phyloP scores from a whole-genome alignment of 805 yeast genomes.

The Zygoascus flipseniorum region DNA sequence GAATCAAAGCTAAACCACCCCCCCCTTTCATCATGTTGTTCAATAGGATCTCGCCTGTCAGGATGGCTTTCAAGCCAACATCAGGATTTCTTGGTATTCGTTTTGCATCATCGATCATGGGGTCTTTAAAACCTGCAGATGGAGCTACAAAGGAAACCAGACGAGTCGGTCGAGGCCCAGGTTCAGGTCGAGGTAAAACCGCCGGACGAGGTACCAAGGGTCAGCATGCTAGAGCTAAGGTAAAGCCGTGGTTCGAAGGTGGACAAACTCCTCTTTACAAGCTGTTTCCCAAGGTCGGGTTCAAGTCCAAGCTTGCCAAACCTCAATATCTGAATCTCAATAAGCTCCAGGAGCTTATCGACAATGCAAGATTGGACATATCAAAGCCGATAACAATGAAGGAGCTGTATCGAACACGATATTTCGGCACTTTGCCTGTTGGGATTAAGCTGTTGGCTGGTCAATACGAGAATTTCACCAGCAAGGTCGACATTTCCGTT shows the following conservation, averaged over 20 bases:
- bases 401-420: constrained; percentile 65
- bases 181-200: constrained; percentile 81
- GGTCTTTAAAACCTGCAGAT: constrained; percentile 23
- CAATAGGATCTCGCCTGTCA: background rate
- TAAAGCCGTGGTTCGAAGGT: constrained; percentile 95
- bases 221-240: constrained; percentile 90
- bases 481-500: constrained; percentile 71
- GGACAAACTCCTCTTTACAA: constrained; percentile 92
- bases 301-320: constrained; percentile 35
- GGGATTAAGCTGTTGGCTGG: constrained; percentile 79
- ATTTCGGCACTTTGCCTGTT: constrained; percentile 61
- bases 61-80: background rate
- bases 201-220: constrained; percentile 98
- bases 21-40: background rate
- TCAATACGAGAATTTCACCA: constrained; percentile 38
- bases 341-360: constrained; percentile 62
- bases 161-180: constrained; percentile 94
- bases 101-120: constrained; percentile 12
- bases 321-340: constrained; percentile 51
- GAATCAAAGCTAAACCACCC: background rate
- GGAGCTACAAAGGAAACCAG: constrained; percentile 30
- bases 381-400: constrained; percentile 53
- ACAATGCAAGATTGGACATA: constrained; percentile 53
- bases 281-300: constrained; percentile 78
- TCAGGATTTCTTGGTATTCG: background rate